Evolutionary conservation across 306 rosid genomes (phyloP), one percentile per base, ranked within the genome.

Genomic region (Cucurbita maxima): DNA sequence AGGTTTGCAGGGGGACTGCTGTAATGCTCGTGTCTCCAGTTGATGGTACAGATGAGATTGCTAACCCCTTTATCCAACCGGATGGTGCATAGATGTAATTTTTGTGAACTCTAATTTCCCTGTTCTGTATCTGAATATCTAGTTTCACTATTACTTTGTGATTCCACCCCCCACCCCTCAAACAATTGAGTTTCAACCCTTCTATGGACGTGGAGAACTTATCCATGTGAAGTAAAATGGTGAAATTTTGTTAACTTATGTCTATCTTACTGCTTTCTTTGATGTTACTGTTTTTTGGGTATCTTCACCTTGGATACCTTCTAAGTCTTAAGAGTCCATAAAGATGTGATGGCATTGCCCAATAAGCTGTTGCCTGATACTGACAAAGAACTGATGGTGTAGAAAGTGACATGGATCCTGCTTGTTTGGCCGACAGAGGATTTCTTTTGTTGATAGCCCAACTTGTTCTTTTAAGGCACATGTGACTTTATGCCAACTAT

Each of bases 1-100:
- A 94, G 98, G 97, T 90, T 63, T 94, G 98, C 64, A 87, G 98
- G 81, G 98, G 98, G 83, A 94, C 98, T 69, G 98, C 98, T 58
- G 98, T 94, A 43, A 94, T 94, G 98, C 97, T 94, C 13, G 98
- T 94, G 78, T 94, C 98, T 34, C 98, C 98, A 71, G 88, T 96
- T 48, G 98, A 94, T 73, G 98, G 98, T 25, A 94, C 98, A 34
- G 97, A 94, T 76, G 98, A 90, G 89, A 94, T 94, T 66, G 92
- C 96, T 19, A 94, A 94, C 88, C 98, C 98, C 58, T 94, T 94
- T 75, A 34, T 89, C 78, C 96, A 90, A 84, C 92, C 94, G 22
- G 97, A 90, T 68, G 98, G 97, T 48, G 73, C 73, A 47, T 68
- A 45, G 58, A 47, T 47, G 11, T 68, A 45, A 44, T 44, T 13